Evolutionary conservation across 1,139 yeast species (phyloP).

Genomic region (Scheffersomyces titani): DNA sequence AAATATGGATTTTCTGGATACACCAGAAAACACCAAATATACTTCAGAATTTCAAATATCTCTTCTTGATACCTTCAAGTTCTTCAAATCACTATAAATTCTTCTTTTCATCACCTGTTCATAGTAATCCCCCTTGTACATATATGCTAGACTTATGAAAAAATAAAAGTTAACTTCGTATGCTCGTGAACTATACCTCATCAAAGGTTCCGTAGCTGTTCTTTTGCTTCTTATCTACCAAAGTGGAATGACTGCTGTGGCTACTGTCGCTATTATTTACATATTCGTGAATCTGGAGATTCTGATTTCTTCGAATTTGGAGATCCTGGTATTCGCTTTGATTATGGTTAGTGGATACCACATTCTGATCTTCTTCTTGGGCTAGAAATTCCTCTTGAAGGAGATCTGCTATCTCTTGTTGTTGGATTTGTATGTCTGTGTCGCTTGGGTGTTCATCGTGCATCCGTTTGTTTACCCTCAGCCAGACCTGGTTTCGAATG

Average conservation of each 20-base stretch:
- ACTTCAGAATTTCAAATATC: not conserved
- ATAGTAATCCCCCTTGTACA: slow-evolving; percentile 6
- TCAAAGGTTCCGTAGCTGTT: slow-evolving; percentile 5
- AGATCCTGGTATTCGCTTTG: not conserved
- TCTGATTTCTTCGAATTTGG: not conserved
- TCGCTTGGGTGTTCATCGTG: slow-evolving; percentile 13
- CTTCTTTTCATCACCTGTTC: not conserved
- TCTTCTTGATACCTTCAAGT: not conserved
- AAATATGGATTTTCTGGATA: slow-evolving; percentile 1
- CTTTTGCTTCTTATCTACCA: not conserved
- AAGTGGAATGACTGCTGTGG: slow-evolving; percentile 1
- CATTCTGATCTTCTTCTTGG: not conserved
- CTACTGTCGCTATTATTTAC: slow-evolving; percentile 1
- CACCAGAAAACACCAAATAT: no score
- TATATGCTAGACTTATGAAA: not conserved
- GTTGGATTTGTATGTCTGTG: slow-evolving; percentile 12
- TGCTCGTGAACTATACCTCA: not conserved
- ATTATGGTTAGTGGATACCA: not conserved
- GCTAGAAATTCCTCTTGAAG: slow-evolving; percentile 5
- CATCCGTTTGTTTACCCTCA: slow-evolving; percentile 22
- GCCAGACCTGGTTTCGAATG: slow-evolving; percentile 55
- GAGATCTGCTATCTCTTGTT: slow-evolving; percentile 6
- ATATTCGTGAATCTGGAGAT: not conserved
- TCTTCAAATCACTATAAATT: not conserved
- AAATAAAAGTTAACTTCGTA: not conserved